Evolutionary conservation across 768 basidiomycete genomes (phyloP), one percentile per base, ranked within the genome.

Genomic region (Phanerochaete sordida): DNA sequence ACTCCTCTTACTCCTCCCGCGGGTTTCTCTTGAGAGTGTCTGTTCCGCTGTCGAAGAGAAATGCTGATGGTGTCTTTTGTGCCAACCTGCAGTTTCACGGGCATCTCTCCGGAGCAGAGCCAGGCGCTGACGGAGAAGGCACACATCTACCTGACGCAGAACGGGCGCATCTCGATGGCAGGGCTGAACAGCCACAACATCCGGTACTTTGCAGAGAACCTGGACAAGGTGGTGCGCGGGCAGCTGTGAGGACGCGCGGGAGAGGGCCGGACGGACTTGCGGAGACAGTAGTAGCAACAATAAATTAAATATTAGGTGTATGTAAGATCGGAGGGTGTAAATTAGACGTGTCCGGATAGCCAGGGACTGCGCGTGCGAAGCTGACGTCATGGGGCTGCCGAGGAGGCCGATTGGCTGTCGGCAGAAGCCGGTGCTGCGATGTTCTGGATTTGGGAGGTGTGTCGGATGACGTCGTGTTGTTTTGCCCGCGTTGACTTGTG

Each of bases 101-200:
- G 94, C 23, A 79, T 97, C 71, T 85, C 74, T 57, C 71, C 78
- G 1, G 76, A 72, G 21, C 90, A 95, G 71, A 84, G 85, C 72
- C 78, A 84, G 71, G 81, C 77, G 52, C 70, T 97, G 72, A 79
- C 84, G 16, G 85, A 88, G 57, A 81, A 84, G 68, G 85, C 80
- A 27, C 94, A 95, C 68, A 77, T 97, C 52, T 97, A 95, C 72
- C 75, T 96, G 81, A 94, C 93, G 2, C 73, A 65, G 54, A 95
- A 94, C 69, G 93, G 95, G 49, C 81, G 95, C 52, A 96, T 98
- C 68, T 94, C 92, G 58, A 96, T 98, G 94, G 92, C 94, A 3
- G 95, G 91, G 16, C 73, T 96, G 76, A 96, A 94, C 79, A 83
- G 76, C 48, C 69, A 78, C 61, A 97, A 95, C 74, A 73, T 96